These are phyloP conservation scores for Atalantia buxifolia DNA, from an alignment of 345 rosid genomes.

Conservation along the genomic window DNA sequence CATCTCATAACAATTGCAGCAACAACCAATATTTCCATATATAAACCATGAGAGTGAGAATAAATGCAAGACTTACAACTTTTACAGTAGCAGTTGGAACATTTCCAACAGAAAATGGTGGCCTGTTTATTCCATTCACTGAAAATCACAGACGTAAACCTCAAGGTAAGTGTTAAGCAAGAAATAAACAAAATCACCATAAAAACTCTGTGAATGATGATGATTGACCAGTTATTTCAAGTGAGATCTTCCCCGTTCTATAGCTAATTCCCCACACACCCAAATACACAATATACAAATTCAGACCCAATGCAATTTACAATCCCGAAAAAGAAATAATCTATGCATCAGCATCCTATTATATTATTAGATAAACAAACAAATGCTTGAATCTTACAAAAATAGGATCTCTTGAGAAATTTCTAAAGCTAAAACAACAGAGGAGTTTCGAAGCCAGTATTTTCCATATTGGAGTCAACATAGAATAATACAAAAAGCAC, in stretches of 20 bases:
- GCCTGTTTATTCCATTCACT: constrained; percentile 75
- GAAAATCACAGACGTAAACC: constrained; percentile 23
- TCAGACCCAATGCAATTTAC: background rate
- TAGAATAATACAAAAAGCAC: constrained; percentile 1
- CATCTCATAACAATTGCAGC: constrained; percentile 5
- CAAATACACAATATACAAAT: background rate
- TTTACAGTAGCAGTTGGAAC: constrained; percentile 80
- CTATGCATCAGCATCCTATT: background rate
- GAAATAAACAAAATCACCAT: background rate
- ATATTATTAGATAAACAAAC: background rate
- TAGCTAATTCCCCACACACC: background rate
- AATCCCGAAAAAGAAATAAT: constrained; percentile 8
- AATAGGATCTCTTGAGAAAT: background rate
- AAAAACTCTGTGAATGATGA: background rate
- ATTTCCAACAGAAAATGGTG: constrained; percentile 64
- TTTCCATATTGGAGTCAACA: background rate
- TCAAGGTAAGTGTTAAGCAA: constrained; percentile 7
- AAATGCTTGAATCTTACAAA: background rate
- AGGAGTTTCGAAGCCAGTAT: background rate
- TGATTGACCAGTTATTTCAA: background rate
- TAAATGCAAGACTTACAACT: constrained; percentile 60
- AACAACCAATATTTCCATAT: constrained; percentile 7
- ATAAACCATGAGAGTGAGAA: constrained; percentile 5
- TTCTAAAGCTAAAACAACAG: background rate
- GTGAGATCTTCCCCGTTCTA: background rate